Percentiles rank a stretch among this genome's conserved stretches.
Evolutionary conservation across 2,329 filamentous ascomycete species (phyloP).

Genomic region (Beauveria sp.): DNA sequence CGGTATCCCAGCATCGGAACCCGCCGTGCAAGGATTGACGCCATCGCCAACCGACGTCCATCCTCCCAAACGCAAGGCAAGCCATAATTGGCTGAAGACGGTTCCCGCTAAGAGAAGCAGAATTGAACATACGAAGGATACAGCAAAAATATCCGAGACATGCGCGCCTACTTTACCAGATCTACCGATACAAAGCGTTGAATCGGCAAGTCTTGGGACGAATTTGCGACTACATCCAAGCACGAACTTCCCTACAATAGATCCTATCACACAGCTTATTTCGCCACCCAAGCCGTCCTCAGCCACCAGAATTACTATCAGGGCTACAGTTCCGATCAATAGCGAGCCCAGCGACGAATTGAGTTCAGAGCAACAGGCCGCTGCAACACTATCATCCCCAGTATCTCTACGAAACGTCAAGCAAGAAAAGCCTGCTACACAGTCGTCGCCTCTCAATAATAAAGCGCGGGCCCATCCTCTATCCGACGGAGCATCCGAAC

Average conservation of each 20-base stretch:
- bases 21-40: constrained; percentile 8
- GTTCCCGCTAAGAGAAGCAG: constrained; percentile 22
- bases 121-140: neutral
- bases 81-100: constrained; percentile 26
- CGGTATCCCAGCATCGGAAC: constrained; percentile 10
- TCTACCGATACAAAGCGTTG: neutral
- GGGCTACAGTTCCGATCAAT: neutral
- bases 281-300: constrained; percentile 1
- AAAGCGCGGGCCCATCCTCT: neutral
- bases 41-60: constrained; percentile 16
- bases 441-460: neutral
- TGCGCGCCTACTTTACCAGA: neutral
- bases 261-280: neutral
- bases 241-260: neutral
- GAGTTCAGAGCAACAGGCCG: constrained; percentile 11
- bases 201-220: neutral
- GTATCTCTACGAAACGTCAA: constrained; percentile 18
- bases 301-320: neutral
- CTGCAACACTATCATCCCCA: constrained; percentile 20
- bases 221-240: neutral
- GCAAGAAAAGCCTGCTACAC: neutral
- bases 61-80: constrained; percentile 11
- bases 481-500: neutral
- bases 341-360: neutral
- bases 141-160: neutral